phyloP scores from a whole-genome alignment of 129 eudicot genomes.

The Centaurea solstitialis region DNA sequence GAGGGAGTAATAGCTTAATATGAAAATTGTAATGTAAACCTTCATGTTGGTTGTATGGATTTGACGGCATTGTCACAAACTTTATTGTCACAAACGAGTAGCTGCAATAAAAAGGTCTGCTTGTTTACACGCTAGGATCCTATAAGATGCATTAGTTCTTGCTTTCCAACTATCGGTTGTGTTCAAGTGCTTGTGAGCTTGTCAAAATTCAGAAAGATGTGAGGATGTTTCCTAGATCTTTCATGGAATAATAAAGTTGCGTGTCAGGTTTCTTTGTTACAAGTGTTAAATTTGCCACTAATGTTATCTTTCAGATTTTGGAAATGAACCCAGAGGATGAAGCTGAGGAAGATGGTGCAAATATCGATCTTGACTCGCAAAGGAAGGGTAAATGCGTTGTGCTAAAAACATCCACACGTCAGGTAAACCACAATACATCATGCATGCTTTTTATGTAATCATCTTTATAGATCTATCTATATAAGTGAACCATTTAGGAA shows the following conservation, averaged over 20 bases:
- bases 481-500: not conserved
- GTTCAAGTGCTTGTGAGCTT: not conserved
- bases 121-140: not conserved
- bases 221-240: not conserved
- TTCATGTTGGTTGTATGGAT: no score
- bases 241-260: not conserved
- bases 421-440: constrained; percentile 47
- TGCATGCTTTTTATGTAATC: not conserved
- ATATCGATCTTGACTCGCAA: constrained; percentile 93
- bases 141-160: not conserved
- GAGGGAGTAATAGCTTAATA: not conserved
- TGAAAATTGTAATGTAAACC: not conserved
- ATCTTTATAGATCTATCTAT: not conserved
- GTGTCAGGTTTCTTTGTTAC: not conserved
- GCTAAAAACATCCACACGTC: constrained; percentile 92
- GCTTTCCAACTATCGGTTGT: not conserved
- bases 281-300: not conserved
- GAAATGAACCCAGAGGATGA: constrained; percentile 99
- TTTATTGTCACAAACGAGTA: not conserved
- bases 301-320: constrained; percentile 52
- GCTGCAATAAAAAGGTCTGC: not conserved
- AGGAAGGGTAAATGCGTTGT: constrained; percentile 99
- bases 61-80: no score
- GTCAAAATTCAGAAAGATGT: not conserved
- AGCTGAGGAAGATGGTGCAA: constrained; percentile 99